Percentiles rank a stretch among this genome's conserved stretches.
Conservation (phyloP, 331 rosid genomes). For the Quercus phellos region DNA sequence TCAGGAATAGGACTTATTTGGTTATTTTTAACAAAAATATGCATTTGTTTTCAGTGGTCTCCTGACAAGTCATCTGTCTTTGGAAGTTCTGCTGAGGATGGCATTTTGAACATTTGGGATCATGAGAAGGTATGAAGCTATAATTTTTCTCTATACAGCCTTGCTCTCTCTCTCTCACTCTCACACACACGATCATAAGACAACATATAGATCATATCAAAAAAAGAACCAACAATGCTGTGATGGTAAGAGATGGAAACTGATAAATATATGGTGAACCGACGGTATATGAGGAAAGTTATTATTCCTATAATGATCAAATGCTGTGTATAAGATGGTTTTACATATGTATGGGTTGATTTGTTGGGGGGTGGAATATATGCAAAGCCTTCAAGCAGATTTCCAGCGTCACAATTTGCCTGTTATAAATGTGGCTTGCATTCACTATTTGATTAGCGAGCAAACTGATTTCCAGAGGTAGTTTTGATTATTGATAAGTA, state of each 20-base stretch:
- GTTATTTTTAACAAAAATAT: background rate
- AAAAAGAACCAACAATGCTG: background rate
- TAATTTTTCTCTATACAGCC: background rate
- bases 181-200: background rate
- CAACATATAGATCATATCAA: background rate
- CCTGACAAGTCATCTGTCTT: constrained; percentile 43
- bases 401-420: background rate
- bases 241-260: background rate
- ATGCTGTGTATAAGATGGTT: background rate
- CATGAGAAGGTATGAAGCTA: constrained; percentile 37
- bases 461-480: background rate
- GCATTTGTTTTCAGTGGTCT: constrained; percentile 32
- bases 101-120: constrained; percentile 41
- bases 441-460: background rate
- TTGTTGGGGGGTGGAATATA: background rate
- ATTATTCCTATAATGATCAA: background rate
- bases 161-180: background rate
- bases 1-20: background rate
- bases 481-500: background rate
- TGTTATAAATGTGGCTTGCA: background rate
- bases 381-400: background rate
- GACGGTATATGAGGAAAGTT: background rate
- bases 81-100: constrained; percentile 49
- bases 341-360: background rate
- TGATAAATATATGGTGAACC: background rate